Conservation (phyloP, 1,284 basidiomycete genomes). For the Cryptococcus depauperatus region DNA sequence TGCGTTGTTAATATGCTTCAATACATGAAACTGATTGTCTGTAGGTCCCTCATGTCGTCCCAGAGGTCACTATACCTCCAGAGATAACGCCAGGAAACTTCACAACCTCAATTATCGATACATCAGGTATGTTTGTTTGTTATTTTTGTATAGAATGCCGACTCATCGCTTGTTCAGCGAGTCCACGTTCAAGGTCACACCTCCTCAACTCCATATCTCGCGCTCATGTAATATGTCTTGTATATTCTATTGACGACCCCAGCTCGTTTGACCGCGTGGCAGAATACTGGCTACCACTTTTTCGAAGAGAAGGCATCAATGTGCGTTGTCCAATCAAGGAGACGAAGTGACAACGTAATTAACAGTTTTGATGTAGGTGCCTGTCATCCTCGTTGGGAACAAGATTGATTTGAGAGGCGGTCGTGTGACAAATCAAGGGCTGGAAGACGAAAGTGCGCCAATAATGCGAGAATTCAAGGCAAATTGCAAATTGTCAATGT, state of each 20-base stretch:
- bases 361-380: conserved; percentile 62
- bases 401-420: conserved; percentile 94
- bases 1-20: conserved; percentile 44
- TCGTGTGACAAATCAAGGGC: conserved; percentile 83
- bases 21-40: conserved; percentile 7
- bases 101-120: conserved; percentile 91
- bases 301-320: conserved; percentile 89
- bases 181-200: conserved; percentile 56
- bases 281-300: conserved; percentile 97
- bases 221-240: conserved; percentile 95
- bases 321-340: conserved; percentile 47
- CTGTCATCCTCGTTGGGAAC: conserved; percentile 95
- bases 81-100: conserved; percentile 93
- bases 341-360: neutral
- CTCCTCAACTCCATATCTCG: conserved; percentile 91
- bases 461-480: conserved; percentile 98
- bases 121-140: conserved; percentile 59
- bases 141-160: neutral
- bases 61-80: conserved; percentile 91
- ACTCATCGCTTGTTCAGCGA: conserved; percentile 13
- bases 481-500: conserved; percentile 5
- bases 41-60: conserved; percentile 81
- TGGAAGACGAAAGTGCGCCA: conserved; percentile 88
- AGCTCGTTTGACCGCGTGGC: conserved; percentile 95
- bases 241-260: conserved; percentile 92